These are phyloP conservation scores for Plasmopara halstedii DNA, from an alignment of 352 stramenopile species.

Conservation along the genomic window DNA sequence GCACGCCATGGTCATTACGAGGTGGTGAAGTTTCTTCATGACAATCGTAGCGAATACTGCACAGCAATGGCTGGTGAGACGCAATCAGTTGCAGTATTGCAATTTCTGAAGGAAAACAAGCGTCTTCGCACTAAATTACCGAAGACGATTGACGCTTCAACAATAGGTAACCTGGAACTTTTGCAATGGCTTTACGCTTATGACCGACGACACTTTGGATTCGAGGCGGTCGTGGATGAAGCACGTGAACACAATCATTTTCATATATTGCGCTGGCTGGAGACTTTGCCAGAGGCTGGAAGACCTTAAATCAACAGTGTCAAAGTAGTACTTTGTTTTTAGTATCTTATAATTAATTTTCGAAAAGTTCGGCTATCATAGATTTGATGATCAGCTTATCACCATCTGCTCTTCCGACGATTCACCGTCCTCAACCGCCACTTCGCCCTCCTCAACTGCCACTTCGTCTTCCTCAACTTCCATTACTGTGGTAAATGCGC, in stretches of 20 bases:
- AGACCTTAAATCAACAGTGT: slow-evolving; percentile 20
- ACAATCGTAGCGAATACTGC: slow-evolving; percentile 31
- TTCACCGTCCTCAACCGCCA: slow-evolving; percentile 25
- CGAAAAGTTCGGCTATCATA: too few species aligned
- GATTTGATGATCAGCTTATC: slow-evolving; percentile 2
- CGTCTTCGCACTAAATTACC: slow-evolving; percentile 21
- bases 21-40: slow-evolving; percentile 28
- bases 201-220: slow-evolving; percentile 26
- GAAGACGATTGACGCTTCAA: slow-evolving; percentile 18
- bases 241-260: slow-evolving; percentile 28
- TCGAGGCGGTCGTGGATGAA: slow-evolving; percentile 19
- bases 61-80: slow-evolving; percentile 20
- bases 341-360: neutral
- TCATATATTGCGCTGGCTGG: slow-evolving; percentile 27
- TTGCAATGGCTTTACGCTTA: slow-evolving; percentile 32
- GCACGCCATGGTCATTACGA: slow-evolving; percentile 24
- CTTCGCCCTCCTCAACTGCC: slow-evolving; percentile 22
- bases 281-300: slow-evolving; percentile 25
- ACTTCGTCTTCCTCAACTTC: slow-evolving; percentile 5
- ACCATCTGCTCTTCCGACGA: slow-evolving; percentile 25
- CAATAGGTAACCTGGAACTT: slow-evolving; percentile 25
- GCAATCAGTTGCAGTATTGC: slow-evolving; percentile 22
- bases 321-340: too few species aligned
- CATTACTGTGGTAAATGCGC: slow-evolving; percentile 1
- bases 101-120: slow-evolving; percentile 26